Base-by-base conservation (phyloP, 192 early-diverging fungal genomes). In the Chytriomyces hyalinus region DNA sequence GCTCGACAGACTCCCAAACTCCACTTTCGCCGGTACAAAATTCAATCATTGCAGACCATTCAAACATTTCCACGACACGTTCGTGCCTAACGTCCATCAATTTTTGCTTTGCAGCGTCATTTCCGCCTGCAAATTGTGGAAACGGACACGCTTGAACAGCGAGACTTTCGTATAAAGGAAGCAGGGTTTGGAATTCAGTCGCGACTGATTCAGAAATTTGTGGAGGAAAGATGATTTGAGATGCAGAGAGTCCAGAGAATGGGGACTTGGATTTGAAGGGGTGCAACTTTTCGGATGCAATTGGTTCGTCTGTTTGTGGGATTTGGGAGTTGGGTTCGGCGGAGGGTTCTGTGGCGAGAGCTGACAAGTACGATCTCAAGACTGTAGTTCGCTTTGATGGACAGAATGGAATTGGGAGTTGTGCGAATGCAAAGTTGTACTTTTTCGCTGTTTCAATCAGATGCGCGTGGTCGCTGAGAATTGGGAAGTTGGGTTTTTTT, bases 81-180 rank as follows among this genome's bases (percentile, higher is more conserved):
- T 36, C 60, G 59, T 87, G 65, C 7, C 78, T 13, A 45, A 46
- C 43, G 3, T 13, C 15, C 67, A 66, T 28, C 78, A 74, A 15
- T 68, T 67, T 20, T 24, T 57, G 57, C 75, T 73, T 49, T 72
- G 24, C 15, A 20, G 65, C 24, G 48, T 73, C 65, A 64, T 74
- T 53, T 84, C 79, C 73, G 78, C 84, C 24, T 80, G 82, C 67
- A 5, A 75, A 36, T 15, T 78, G 60, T 5, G 87, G 87, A 67
- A 88, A 88, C 10, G 68, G 51, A 45, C 78, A 78, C 7, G 80
- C 46, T 24, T 67, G 61, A 8, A 78, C 78, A n/a, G 83, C 77
- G 24, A 88, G 74, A 60, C 60, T 72, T 70, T 88, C 87, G 70
- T 86, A 88, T 15, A 75, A 24, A n/a, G 81, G 75, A 22, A 86